Evolutionary conservation across 1,284 basidiomycete genomes (phyloP), one percentile per base, ranked within the genome.

Genomic region (Trametes polyzona): DNA sequence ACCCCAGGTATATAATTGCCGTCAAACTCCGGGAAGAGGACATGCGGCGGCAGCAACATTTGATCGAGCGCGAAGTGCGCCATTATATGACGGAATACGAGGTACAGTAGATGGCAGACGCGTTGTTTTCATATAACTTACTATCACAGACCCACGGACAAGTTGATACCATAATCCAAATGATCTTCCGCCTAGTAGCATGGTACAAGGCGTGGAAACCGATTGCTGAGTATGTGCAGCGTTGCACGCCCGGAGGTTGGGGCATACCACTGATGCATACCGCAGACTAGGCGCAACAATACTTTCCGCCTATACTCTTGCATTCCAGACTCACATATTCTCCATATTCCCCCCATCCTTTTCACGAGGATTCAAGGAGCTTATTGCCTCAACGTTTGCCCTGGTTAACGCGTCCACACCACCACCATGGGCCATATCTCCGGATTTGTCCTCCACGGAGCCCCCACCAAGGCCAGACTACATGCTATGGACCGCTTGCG

Each of bases 141-240:
- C 33, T 14, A 21, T 14, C 48, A 16, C 51, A 88, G 87, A 69
- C 70, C 47, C 75, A 75, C 35, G 69, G 73, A 21, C 79, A 86
- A 56, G 73, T 80, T 0, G 70, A 76, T 44, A 67, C 80, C 27
- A 77, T 90, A 14, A 76, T 75, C 8, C 71, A 73, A 39, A 79
- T 90, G 30, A 74, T 90, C 1, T 76, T 76, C 58, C 76, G 84
- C 36, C 69, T 89, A 9, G 73, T 83, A 17, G 79, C 84, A 29
- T 90, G 88, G 89, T 87, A 84, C 66, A 78, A 76, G 30, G 79
- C 82, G 16, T 90, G 88, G 87, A 75, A 78, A 24, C 87, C 87
- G 1, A 71, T 74, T 51, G 66, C 78, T 68, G 87, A 88, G 80
- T 81, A 71, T 72, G 73, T 74, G 24, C 12, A 33, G 43, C 39